A percentile compares a stretch with the other conserved stretches of the same genome.
phyloP scores from a whole-genome alignment of 1,284 basidiomycete genomes.

The Rhodofomes roseus region DNA sequence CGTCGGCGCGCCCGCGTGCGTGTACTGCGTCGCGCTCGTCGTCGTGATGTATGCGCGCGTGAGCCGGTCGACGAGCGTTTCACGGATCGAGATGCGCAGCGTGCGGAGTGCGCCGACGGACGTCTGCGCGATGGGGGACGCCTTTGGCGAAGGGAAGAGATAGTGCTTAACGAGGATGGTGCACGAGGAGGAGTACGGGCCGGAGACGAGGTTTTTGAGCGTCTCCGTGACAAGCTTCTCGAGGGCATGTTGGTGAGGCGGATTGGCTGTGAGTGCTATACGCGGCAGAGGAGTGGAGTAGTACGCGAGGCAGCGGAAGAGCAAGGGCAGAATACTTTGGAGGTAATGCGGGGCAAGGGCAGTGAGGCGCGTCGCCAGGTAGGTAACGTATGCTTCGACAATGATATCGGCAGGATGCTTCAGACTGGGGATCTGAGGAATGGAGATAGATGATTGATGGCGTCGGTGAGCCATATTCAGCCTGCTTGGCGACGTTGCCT shows the following conservation, averaged over 20 bases:
- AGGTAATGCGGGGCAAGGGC: conserved; percentile 52
- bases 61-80: conserved; percentile 54
- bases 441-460: conserved; percentile 51
- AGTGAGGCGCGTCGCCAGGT: conserved; percentile 57
- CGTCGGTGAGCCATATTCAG: conserved; percentile 44
- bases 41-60: conserved; percentile 60
- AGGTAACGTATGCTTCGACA: conserved; percentile 57
- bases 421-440: conserved; percentile 27
- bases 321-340: conserved; percentile 53
- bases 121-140: conserved; percentile 34
- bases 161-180: conserved; percentile 55
- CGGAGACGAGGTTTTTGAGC: conserved; percentile 53
- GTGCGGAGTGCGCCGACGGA: conserved; percentile 66
- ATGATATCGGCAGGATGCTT: conserved; percentile 53
- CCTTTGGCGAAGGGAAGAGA: conserved; percentile 33
- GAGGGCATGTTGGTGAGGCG: conserved; percentile 31
- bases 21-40: conserved; percentile 48
- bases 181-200: conserved; percentile 61
- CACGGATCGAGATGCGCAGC: conserved; percentile 60
- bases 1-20: conserved; percentile 54
- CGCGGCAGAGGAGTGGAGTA: conserved; percentile 62
- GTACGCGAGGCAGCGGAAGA: conserved; percentile 66
- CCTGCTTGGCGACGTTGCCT: conserved; percentile 25
- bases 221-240: conserved; percentile 57
- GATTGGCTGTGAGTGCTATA: conserved; percentile 45